Base-by-base conservation (phyloP, 257 asterid genomes). In the Solanum paucissectum region DNA sequence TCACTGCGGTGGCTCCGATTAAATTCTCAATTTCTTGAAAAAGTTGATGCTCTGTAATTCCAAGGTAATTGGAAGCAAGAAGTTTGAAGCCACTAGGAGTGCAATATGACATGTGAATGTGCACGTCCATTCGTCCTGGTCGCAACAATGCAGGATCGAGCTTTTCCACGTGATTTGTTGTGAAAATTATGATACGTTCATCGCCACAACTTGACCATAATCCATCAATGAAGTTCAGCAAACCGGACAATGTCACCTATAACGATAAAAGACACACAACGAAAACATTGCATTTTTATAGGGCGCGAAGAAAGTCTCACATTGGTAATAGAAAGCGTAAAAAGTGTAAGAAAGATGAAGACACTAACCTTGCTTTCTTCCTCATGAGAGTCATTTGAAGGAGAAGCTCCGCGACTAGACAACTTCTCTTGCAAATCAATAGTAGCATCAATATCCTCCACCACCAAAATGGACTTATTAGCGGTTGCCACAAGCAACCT, bases 141-240 rank as follows among this genome's bases (percentile, higher is more conserved):
- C 97, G 92, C 23, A 94, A 83, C 49, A 94, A 66, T 0, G 98
- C 96, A 6, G 95, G 94, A 75, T 95, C 98, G 3, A 94, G 91
- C 88, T 92, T 93, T 21, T 94, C 96, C 0, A 90, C 40, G 90
- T 93, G 95, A 81, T 94, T 94, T 6, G 94, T 94, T 0, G 96
- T 93, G 93, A 94, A 94, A 9, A 93, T 90, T 68, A 94, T 93
- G 64, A 92, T 92, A 76, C 97, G 89, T 76, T 94, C 93, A 21
- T 92, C 96, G 0, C 97, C 97, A 21, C 96, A 92, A 66, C 97
- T 93, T 14, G 98, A 94, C 96, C 97, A 95, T 83, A 95, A 86
- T 9, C 97, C 98, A 52, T 95, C 97, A 2, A 95, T 90, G 77
- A 95, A 92, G 86, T 95, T 95, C 6, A 95, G 88, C 40, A 94